phyloP scores from a whole-genome alignment of 345 rosid species.

The Clausena lansium region DNA sequence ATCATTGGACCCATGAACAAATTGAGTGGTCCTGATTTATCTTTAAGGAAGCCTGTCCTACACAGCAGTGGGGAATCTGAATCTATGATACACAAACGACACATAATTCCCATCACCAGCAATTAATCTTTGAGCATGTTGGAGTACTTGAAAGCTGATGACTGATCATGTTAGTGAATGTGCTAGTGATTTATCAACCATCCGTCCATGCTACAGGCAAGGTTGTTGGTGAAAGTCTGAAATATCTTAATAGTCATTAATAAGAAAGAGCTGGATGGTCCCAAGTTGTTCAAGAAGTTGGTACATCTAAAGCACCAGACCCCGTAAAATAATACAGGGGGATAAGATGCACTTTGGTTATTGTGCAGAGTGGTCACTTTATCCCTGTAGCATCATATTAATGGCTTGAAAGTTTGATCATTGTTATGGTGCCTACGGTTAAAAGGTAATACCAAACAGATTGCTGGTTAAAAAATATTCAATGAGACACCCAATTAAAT shows the following conservation, averaged over 20 bases:
- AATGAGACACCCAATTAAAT: neutral
- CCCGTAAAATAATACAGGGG: neutral
- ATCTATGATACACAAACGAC: neutral
- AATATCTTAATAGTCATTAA: slow-evolving; percentile 24
- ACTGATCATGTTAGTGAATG: slow-evolving; percentile 2
- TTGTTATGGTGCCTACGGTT: neutral
- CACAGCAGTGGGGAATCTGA: neutral
- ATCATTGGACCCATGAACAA: slow-evolving; percentile 12
- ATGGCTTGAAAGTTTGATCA: neutral
- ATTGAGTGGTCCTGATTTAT: slow-evolving; percentile 1
- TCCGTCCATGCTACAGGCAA: too few relatives aligned
- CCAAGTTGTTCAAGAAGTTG: slow-evolving; percentile 18
- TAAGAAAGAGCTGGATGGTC: slow-evolving; percentile 22
- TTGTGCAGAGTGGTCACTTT: slow-evolving; percentile 30
- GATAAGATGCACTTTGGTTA: slow-evolving; percentile 25
- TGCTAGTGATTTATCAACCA: neutral
- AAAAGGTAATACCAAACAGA: neutral
- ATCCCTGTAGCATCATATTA: slow-evolving; percentile 5
- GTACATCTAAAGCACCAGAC: neutral
- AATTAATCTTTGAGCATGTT: neutral
- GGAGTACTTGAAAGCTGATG: neutral
- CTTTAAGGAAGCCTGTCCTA: neutral
- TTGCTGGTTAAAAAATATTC: neutral
- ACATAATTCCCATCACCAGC: neutral
- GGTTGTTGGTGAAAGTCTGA: neutral